These are phyloP conservation scores for Murraya paniculata DNA, from an alignment of 345 rosid species.

Conservation along the genomic window DNA sequence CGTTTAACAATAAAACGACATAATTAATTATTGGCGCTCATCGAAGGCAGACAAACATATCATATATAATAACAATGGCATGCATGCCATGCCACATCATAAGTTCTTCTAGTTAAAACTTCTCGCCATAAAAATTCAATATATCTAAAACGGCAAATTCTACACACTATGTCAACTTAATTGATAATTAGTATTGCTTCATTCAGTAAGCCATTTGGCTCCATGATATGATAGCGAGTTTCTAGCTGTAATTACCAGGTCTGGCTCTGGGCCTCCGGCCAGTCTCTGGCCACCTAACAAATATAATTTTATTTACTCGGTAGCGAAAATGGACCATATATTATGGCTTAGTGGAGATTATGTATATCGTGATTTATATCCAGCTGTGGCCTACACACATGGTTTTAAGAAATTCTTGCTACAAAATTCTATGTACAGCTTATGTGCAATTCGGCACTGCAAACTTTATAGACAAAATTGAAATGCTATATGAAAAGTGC, in stretches of 20 bases:
- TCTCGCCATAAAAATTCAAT: background rate
- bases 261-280: no score
- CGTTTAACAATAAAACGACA: background rate
- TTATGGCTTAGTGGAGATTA: background rate
- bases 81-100: background rate
- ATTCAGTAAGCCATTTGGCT: background rate
- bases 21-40: background rate
- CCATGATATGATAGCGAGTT: background rate
- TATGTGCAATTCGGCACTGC: background rate
- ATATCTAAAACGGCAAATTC: background rate
- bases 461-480: no score
- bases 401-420: background rate
- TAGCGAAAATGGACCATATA: background rate
- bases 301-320: background rate
- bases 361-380: background rate
- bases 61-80: background rate
- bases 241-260: background rate
- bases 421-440: no score
- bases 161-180: background rate
- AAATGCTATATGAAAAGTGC: background rate
- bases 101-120: background rate
- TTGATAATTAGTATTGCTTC: no score
- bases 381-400: background rate
- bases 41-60: background rate
- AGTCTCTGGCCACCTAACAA: no score